Percentiles rank a stretch among this genome's conserved stretches.
Conservation (phyloP, 1,284 basidiomycete species). For the Ceratobasidium sp. region DNA sequence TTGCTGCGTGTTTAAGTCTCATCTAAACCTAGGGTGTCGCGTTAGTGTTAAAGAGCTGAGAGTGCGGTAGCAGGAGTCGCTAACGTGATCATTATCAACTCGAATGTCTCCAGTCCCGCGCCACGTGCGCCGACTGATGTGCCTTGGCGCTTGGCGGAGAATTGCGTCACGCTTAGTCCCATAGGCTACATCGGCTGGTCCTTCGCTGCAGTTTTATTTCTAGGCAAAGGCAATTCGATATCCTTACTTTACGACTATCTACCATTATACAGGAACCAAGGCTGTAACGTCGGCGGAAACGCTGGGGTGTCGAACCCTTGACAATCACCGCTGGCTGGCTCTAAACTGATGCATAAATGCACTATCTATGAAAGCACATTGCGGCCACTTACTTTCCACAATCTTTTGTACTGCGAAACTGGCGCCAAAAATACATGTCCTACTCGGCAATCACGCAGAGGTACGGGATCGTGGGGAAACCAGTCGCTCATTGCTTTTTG, state of each 20-base stretch:
- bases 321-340: too few relatives aligned
- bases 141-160: not conserved
- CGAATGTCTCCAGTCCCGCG: not conserved
- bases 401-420: conserved; percentile 17
- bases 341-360: not conserved
- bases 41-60: not conserved
- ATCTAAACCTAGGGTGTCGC: not conserved
- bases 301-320: conserved; percentile 10
- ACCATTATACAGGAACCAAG: conserved; percentile 1
- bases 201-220: not conserved
- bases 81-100: too few relatives aligned
- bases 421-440: conserved; percentile 22
- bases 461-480: conserved; percentile 17
- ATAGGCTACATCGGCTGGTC: not conserved
- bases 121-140: conserved; percentile 13
- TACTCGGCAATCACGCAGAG: conserved; percentile 32
- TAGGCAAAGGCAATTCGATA: conserved; percentile 8
- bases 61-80: not conserved
- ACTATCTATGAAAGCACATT: conserved; percentile 1
- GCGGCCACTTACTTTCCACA: conserved; percentile 8
- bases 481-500: too few relatives aligned
- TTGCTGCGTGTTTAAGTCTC: conserved; percentile 5
- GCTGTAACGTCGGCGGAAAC: conserved; percentile 35
- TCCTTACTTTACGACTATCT: conserved; percentile 17
- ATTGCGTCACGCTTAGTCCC: not conserved